These are phyloP conservation scores for Moringa oleifera DNA, from an alignment of 345 rosid species.

Conservation along the genomic window DNA sequence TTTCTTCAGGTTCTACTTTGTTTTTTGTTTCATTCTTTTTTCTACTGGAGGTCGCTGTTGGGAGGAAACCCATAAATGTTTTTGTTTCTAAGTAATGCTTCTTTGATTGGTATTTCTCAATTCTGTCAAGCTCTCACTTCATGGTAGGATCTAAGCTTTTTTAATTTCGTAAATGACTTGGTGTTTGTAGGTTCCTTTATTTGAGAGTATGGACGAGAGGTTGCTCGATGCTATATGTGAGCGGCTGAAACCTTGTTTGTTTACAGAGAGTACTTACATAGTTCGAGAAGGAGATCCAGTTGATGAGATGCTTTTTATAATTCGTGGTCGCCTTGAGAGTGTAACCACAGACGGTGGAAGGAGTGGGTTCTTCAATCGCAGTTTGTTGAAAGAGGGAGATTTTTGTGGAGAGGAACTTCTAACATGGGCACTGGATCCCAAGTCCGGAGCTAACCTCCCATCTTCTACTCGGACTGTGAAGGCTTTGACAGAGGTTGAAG, in stretches of 20 bases:
- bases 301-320: slow-evolving; percentile 92
- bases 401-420: slow-evolving; percentile 96
- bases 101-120: too few relatives aligned
- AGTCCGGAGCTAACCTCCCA: slow-evolving; percentile 78
- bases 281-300: slow-evolving; percentile 98
- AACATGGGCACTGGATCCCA: slow-evolving; percentile 98
- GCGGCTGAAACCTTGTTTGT: slow-evolving; percentile 80
- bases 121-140: neutral
- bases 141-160: neutral
- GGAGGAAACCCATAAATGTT: too few relatives aligned
- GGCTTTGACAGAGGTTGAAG: slow-evolving; percentile 87
- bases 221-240: slow-evolving; percentile 94
- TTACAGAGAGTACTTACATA: slow-evolving; percentile 67
- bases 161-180: neutral
- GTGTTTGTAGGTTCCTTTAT: slow-evolving; percentile 65
- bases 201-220: slow-evolving; percentile 93
- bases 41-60: too few relatives aligned
- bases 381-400: slow-evolving; percentile 82
- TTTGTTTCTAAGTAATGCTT: too few relatives aligned
- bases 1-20: neutral
- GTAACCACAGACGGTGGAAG: slow-evolving; percentile 95
- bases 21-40: too few relatives aligned
- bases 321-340: slow-evolving; percentile 94
- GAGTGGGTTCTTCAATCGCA: slow-evolving; percentile 86
- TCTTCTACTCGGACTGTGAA: slow-evolving; percentile 93